A percentile compares a stretch with the other conserved stretches of the same genome.
These are phyloP conservation scores for Paramecium tetraurelia DNA, from an alignment of 73 alveolate genomes.

Conservation along the genomic window DNA sequence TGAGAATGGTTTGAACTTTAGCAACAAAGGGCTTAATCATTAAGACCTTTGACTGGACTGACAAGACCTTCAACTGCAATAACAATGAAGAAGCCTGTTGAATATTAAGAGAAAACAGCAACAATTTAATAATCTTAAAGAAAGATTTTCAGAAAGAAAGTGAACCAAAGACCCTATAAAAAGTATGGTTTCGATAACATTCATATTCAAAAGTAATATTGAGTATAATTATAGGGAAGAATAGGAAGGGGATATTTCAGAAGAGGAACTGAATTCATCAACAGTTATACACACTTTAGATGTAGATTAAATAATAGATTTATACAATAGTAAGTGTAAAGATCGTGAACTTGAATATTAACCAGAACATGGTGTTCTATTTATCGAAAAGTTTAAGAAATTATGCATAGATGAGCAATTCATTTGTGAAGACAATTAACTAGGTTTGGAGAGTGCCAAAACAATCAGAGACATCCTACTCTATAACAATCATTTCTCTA, in stretches of 20 bases:
- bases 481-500: constrained; percentile 25
- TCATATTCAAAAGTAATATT: not conserved
- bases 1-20: not conserved
- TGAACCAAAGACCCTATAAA: not conserved
- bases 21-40: not conserved
- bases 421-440: constrained; percentile 22
- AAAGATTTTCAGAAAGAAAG: not conserved
- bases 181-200: constrained; percentile 40
- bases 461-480: not conserved
- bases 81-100: constrained; percentile 1
- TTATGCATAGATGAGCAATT: not conserved
- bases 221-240: not conserved
- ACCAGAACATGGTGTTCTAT: constrained; percentile 33
- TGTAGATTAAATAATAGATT: constrained; percentile 5
- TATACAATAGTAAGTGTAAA: not conserved
- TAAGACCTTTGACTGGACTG: constrained; percentile 33
- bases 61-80: constrained; percentile 30
- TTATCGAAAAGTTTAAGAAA: constrained; percentile 21
- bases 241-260: not conserved
- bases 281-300: constrained; percentile 16
- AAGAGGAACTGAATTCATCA: not conserved
- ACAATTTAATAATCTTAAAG: not conserved
- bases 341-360: constrained; percentile 10
- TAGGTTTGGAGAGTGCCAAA: constrained; percentile 19
- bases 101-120: not conserved